phyloP scores from a whole-genome alignment of 2,329 filamentous ascomycete species.

The Thelonectria rubi region DNA sequence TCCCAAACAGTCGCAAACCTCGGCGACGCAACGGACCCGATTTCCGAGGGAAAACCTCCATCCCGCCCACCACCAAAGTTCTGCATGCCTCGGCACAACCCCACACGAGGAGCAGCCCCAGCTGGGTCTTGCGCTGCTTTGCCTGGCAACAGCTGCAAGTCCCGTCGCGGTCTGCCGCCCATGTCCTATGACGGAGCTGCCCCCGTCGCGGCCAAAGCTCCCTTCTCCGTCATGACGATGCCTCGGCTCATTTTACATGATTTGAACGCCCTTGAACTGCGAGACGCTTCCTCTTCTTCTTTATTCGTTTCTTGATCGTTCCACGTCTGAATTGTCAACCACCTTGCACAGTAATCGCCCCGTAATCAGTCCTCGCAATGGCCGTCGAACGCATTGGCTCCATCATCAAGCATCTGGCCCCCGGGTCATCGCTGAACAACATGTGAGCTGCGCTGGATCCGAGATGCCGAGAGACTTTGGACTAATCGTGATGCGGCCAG shows the following conservation, averaged over 20 bases:
- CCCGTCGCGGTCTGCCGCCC: constrained; percentile 35
- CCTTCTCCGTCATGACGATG: constrained; percentile 26
- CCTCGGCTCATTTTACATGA: constrained; percentile 33
- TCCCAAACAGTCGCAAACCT: constrained; percentile 14
- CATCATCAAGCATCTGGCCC: constrained; percentile 86
- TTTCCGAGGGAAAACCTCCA: constrained; percentile 25
- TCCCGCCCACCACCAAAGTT: background rate
- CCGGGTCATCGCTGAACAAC: constrained; percentile 73
- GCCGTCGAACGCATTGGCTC: constrained; percentile 86
- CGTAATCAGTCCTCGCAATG: constrained; percentile 61
- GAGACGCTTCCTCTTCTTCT: background rate
- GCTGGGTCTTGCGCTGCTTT: background rate
- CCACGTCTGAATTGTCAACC: background rate
- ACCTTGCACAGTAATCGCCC: constrained; percentile 3
- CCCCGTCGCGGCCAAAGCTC: constrained; percentile 7
- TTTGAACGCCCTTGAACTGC: constrained; percentile 22
- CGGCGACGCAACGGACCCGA: constrained; percentile 24
- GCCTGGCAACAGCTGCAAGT: constrained; percentile 17
- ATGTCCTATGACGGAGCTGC: constrained; percentile 23
- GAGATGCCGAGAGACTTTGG: background rate
- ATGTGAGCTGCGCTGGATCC: constrained; percentile 69
- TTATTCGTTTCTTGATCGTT: background rate
- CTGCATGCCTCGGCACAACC: constrained; percentile 44
- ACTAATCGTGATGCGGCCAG: constrained; percentile 56
- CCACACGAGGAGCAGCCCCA: constrained; percentile 34